Conservation (phyloP, 192 early-diverging fungal species). For the Kickxella alabastrina region DNA sequence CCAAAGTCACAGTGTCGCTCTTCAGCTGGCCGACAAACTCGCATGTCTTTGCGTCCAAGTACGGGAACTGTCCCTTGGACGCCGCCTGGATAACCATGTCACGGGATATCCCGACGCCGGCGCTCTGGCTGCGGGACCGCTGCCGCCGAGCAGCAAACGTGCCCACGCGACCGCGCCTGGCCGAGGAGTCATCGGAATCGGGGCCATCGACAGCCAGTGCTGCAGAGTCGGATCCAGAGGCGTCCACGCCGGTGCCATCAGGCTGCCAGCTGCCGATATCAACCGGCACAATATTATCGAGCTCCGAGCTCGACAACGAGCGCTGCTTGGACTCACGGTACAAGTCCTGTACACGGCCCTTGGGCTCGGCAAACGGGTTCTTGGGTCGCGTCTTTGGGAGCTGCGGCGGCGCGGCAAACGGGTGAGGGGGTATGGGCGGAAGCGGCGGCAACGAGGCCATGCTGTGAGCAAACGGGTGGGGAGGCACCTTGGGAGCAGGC, state of each 20-base stretch:
- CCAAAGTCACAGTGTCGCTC: slow-evolving; percentile 32
- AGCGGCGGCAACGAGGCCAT: slow-evolving; percentile 4
- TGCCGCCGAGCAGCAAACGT: slow-evolving; percentile 37
- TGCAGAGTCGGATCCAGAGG: slow-evolving; percentile 1
- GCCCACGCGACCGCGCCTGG: slow-evolving; percentile 7
- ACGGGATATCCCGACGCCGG: slow-evolving; percentile 47
- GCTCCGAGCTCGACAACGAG: slow-evolving; percentile 46
- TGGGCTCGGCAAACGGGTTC: slow-evolving; percentile 9
- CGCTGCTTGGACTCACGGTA: slow-evolving; percentile 44
- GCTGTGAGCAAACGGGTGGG: background rate
- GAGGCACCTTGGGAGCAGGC: background rate
- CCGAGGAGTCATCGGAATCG: background rate
- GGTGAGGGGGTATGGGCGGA: slow-evolving; percentile 5
- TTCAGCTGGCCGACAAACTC: slow-evolving; percentile 54
- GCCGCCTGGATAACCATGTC: slow-evolving; percentile 52
- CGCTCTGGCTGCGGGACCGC: slow-evolving; percentile 48
- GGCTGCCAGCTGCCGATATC: slow-evolving; percentile 23
- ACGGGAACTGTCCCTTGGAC: slow-evolving; percentile 47
- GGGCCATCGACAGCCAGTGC: background rate
- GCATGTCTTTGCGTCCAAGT: slow-evolving; percentile 46
- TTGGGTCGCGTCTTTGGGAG: slow-evolving; percentile 7
- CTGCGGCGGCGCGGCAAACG: slow-evolving; percentile 5
- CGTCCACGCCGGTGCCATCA: background rate
- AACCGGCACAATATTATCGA: slow-evolving; percentile 40
- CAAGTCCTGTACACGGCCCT: slow-evolving; percentile 35